Evolutionary conservation across 345 rosid genomes (phyloP), one percentile per base, ranked within the genome.

Genomic region (Cochlearia excelsa): DNA sequence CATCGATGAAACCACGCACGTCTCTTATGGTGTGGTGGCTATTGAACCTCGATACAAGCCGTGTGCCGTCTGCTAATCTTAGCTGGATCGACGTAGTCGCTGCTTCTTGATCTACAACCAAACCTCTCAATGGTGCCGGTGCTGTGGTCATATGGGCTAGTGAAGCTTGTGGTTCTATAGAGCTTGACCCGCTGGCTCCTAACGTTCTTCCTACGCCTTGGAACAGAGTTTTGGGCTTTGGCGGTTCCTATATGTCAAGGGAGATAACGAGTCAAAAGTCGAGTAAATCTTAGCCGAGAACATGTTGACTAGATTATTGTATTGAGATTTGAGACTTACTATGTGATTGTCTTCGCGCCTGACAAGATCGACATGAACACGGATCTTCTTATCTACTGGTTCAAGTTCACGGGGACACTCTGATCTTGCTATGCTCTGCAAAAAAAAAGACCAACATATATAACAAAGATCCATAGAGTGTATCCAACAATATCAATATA

Each of bases 331-430:
- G 48, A 40, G 50, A 59, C 81, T 4, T 59, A 87, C 99, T 1
- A 65, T 48, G 69, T 67, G 83, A 60, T 83, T 71, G 53, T 89
- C 97, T 9, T 84, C 94, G 43, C 83, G 83, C 74, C 80, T 82
- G 66, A 78, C 74, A 1, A 93, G 90, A 63, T 82, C 77, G 16
- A 89, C 80, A 70, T 87, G 86, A 71, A 87, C 95, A 62, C 70
- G 59, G 30, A 86, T 73, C 65, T 80, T 81, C 70, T 78, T 63
- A 68, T 87, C 85, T 27, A 73, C 71, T 10, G 88, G 92, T 60
- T 78, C 74, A 50, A 93, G 97, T 78, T 93, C 99, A 68, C 52
- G 66, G 0, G 99, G 99, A 54, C 95, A 89, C 76, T 79, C 81
- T 11, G 92, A 85, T 16, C 59, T 83, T 68, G 62, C 74, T 56